Base-by-base conservation (phyloP, 139 green algal genomes). In the Chlorella sp. region DNA sequence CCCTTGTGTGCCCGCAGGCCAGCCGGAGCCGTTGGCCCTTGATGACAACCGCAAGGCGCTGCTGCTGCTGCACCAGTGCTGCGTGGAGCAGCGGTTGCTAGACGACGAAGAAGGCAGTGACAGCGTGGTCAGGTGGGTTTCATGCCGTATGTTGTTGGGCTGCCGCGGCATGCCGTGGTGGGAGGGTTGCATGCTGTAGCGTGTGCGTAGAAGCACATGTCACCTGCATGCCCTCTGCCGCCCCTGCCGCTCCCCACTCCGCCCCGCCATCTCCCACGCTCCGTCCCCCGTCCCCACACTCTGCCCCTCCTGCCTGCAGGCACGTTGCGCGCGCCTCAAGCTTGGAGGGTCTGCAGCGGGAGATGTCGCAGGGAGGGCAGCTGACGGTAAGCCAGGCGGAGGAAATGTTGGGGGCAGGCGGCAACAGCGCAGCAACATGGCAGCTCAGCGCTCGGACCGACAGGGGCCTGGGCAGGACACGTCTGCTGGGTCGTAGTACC, bases 11-110 rank as follows among this genome's bases (percentile, higher is more conserved):
- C 14, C 68, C 78, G 84, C 68, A 90, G 92, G 92, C 57, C 39
- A 90, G 53, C 71, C 92, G 0, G 92, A 94, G 81, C 85, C 89
- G 37, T 64, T 94, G 40, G 88, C 83, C 3, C 30, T 94, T 42
- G 89, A 80, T 14, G 57, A 66, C 16, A n/a, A 87, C 19, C 60
- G 76, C 26, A 94, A 94, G 80, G 88, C 82, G 40, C 68, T 92
- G 28, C n/a, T 88, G 30, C 78, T 89, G 68, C 66, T 94, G 81
- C 86, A 90, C 61, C 89, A 87, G 40, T 87, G 90, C 40, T 91
- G 88, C 34, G 88, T 94, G 42, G 92, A 94, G 89, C 80, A 91
- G 61, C 75, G 92, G 24, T 42, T 71, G 32, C 42, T 89, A 21
- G 87, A 89, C 22, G 87, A 89, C 22, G 82, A 42, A 12, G 83